Conservation (phyloP, 129 eudicot species). For the Sambucus nigra region DNA sequence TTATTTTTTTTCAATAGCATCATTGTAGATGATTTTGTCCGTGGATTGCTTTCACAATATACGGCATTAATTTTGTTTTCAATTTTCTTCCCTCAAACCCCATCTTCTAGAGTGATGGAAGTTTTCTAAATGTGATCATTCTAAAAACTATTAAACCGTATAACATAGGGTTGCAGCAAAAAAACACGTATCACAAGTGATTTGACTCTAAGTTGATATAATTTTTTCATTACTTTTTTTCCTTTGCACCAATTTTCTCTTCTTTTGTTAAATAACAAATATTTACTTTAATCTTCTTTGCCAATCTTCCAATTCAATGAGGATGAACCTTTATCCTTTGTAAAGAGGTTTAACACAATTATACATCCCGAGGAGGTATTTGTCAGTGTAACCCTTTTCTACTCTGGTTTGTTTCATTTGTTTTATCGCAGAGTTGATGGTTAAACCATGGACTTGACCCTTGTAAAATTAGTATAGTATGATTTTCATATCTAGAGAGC, state of each 20-base stretch:
- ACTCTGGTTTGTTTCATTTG: background rate
- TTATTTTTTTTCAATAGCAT: too few relatives aligned
- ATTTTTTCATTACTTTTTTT: conserved; percentile 3
- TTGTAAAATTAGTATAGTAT: too few relatives aligned
- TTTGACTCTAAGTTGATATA: background rate
- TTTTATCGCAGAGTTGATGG: background rate
- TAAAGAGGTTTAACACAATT: conserved; percentile 83
- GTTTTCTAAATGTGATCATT: conserved; percentile 89
- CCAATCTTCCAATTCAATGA: conserved; percentile 63
- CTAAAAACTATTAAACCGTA: conserved; percentile 87
- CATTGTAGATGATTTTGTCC: too few relatives aligned
- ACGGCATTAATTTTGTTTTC: too few relatives aligned
- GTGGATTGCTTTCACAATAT: too few relatives aligned
- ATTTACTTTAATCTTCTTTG: background rate
- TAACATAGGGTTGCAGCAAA: conserved; percentile 96
- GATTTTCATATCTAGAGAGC: too few relatives aligned
- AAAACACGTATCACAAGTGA: conserved; percentile 91
- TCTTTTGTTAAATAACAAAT: background rate
- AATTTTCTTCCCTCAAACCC: background rate
- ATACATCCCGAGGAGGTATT: conserved; percentile 98
- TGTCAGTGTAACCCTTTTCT: background rate
- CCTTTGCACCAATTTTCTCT: conserved; percentile 1
- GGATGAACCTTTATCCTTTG: conserved; percentile 91
- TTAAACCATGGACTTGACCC: too few relatives aligned
- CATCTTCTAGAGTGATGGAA: conserved; percentile 74